These are phyloP conservation scores for Talaromyces wortmannii DNA, from an alignment of 495 filamentous ascomycete species.

Conservation along the genomic window DNA sequence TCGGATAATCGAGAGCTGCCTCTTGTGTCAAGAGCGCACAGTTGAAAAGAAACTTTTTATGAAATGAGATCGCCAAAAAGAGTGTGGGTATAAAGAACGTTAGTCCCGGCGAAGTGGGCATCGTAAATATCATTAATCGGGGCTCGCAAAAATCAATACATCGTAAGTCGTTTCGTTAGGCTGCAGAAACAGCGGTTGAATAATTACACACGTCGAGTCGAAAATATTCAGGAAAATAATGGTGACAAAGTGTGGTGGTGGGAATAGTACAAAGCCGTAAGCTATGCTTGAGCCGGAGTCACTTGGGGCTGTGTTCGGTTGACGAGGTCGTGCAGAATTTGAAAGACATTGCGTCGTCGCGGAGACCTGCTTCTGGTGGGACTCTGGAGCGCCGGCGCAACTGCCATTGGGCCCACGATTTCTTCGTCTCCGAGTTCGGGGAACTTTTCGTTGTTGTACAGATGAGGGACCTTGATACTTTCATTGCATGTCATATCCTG, in stretches of 20 bases:
- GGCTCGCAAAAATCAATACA: constrained; percentile 4
- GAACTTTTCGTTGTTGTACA: constrained; percentile 73
- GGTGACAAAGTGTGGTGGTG: neutral
- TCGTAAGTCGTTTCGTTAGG: constrained; percentile 8
- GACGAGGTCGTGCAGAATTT: constrained; percentile 40
- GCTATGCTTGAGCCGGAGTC: neutral
- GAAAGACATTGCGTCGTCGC: constrained; percentile 39
- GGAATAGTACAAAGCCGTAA: neutral
- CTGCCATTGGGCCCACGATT: constrained; percentile 85
- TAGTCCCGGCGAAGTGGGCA: constrained; percentile 1
- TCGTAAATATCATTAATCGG: constrained; percentile 13
- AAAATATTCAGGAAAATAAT: neutral
- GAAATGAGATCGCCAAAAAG: neutral
- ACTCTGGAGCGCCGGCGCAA: constrained; percentile 26
- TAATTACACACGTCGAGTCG: constrained; percentile 3
- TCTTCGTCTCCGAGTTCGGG: constrained; percentile 81
- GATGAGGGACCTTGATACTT: constrained; percentile 50
- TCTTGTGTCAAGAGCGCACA: neutral
- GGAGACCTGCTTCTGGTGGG: constrained; percentile 21
- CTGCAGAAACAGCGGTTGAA: constrained; percentile 8
- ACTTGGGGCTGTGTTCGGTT: constrained; percentile 17
- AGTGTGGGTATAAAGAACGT: neutral
- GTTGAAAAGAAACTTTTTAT: neutral
- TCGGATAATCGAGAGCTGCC: neutral
- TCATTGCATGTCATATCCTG: constrained; percentile 18